Evolutionary conservation across 176 grass and related monocot species (phyloP).

Genomic region (Triticum turgidum): DNA sequence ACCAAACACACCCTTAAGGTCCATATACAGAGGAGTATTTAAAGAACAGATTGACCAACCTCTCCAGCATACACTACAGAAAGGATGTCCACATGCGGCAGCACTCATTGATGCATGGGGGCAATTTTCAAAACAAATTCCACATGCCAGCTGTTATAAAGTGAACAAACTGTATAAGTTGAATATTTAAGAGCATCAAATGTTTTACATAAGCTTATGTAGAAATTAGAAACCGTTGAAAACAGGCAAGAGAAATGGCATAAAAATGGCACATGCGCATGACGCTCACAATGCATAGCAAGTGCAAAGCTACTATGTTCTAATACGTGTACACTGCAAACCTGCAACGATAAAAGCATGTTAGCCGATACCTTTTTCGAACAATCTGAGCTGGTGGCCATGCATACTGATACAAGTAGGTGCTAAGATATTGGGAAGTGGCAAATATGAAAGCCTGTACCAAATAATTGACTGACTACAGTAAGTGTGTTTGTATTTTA

Average conservation of each 20-base stretch:
- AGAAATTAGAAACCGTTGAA: neutral
- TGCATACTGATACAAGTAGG: neutral
- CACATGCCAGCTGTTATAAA: constrained; percentile 79
- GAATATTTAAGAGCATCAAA: neutral
- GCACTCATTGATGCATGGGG: constrained; percentile 59
- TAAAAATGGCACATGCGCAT: constrained; percentile 11
- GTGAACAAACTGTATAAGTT: constrained; percentile 24
- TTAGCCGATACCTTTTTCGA: neutral
- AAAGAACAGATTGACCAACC: constrained; percentile 50
- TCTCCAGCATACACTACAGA: constrained; percentile 89
- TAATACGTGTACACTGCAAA: neutral
- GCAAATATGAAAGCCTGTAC: constrained; percentile 5
- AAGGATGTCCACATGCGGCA: constrained; percentile 92
- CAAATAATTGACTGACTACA: constrained; percentile 5
- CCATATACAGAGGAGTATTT: constrained; percentile 9
- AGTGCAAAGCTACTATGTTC: neutral
- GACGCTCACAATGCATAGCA: constrained; percentile 3
- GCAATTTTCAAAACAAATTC: constrained; percentile 95
- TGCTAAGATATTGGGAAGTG: neutral
- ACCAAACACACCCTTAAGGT: neutral
- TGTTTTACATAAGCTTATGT: neutral
- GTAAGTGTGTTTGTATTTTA: neutral
- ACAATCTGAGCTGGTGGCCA: neutral
- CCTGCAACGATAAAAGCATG: neutral
- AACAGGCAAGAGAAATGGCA: constrained; percentile 15